phyloP scores from a whole-genome alignment of 208 protist genomes.

The Trypanosoma cruzi region DNA sequence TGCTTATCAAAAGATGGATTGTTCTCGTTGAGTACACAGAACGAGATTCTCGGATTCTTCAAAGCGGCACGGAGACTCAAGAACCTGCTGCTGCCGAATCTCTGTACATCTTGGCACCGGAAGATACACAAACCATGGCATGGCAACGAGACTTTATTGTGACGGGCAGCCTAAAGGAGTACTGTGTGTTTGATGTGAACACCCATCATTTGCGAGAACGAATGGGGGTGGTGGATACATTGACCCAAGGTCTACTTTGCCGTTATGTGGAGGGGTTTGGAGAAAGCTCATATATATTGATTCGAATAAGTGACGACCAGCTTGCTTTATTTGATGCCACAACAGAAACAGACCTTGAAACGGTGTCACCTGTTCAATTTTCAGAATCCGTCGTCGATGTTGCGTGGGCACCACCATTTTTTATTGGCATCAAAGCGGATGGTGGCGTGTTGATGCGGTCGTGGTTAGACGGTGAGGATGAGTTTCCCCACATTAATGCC shows the following conservation, averaged over 20 bases:
- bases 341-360: background rate
- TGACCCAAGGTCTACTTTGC: constrained; percentile 4
- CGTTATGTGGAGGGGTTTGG: constrained; percentile 5
- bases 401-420: constrained; percentile 27
- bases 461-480: constrained; percentile 16
- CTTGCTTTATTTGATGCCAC: constrained; percentile 5
- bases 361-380: background rate
- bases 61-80: background rate
- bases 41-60: constrained; percentile 2
- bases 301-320: constrained; percentile 13
- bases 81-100: background rate
- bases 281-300: constrained; percentile 1
- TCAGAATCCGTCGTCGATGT: constrained; percentile 25
- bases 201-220: constrained; percentile 5
- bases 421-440: constrained; percentile 18
- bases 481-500: constrained; percentile 2
- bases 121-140: constrained; percentile 12
- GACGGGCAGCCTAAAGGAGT: constrained; percentile 8
- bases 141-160: constrained; percentile 26
- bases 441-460: constrained; percentile 12
- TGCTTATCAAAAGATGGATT: constrained; percentile 1
- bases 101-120: constrained; percentile 2
- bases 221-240: background rate
- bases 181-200: constrained; percentile 19
- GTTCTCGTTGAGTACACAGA: constrained; percentile 14